These are phyloP conservation scores for Sanghuangporus baumii DNA, from an alignment of 1,284 basidiomycete genomes.

Conservation along the genomic window DNA sequence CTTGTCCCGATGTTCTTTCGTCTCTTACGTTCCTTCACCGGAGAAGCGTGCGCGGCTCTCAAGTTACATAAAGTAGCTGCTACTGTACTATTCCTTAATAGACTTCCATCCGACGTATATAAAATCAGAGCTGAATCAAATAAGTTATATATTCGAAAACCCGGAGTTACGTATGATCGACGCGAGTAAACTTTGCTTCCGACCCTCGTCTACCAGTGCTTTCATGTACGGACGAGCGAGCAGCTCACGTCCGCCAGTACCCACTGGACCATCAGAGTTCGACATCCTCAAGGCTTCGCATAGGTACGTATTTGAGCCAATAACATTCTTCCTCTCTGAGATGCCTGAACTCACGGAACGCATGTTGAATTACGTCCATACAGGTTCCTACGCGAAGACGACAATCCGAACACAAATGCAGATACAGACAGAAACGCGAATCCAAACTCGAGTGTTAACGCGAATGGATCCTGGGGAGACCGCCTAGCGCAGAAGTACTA, in stretches of 20 bases:
- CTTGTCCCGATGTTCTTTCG: not conserved
- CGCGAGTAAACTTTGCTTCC: not conserved
- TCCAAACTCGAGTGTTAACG: conserved; percentile 18
- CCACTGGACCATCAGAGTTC: conserved; percentile 41
- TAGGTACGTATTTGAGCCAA: conserved; percentile 34
- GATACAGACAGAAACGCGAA: not conserved
- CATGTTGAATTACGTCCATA: not conserved
- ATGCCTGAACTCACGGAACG: not conserved
- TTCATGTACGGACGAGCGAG: conserved; percentile 2
- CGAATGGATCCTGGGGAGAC: conserved; percentile 62
- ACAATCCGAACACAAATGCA: conserved; percentile 23
- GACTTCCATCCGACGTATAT: too few relatives aligned
- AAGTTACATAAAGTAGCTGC: too few relatives aligned
- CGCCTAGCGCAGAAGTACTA: conserved; percentile 86
- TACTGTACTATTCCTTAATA: too few relatives aligned
- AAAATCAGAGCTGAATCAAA: too few relatives aligned
- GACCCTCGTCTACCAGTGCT: not conserved
- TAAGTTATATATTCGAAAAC: too few relatives aligned
- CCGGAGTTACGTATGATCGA: not conserved
- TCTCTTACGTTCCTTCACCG: too few relatives aligned
- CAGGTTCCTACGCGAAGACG: conserved; percentile 78
- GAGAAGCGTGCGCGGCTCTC: too few relatives aligned
- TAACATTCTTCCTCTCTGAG: not conserved
- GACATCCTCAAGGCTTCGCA: conserved; percentile 62
- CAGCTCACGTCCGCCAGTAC: not conserved